Evolutionary conservation across 1,139 yeast species (phyloP).

Genomic region (Blastobotrys petasosporus): DNA sequence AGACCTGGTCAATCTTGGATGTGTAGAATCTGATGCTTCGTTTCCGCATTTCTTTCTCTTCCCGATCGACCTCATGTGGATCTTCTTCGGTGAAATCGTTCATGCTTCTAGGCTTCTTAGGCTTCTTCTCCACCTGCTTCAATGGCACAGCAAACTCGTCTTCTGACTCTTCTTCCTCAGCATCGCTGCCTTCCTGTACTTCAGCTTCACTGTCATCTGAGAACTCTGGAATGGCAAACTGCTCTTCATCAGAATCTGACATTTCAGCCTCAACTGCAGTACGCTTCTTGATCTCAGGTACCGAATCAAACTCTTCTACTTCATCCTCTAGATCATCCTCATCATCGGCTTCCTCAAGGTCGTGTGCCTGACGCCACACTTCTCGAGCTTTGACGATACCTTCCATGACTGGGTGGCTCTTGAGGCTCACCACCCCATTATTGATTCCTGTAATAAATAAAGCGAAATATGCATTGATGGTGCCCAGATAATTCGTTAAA

Average conservation of each 20-base stretch:
- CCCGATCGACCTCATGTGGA: conserved; percentile 72
- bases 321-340: conserved; percentile 23
- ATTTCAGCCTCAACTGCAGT: conserved; percentile 13
- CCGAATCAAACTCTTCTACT: conserved; percentile 26
- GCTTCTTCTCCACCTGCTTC: conserved; percentile 42
- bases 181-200: conserved; percentile 13
- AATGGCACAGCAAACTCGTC: conserved; percentile 48
- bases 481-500: conserved; percentile 67
- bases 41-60: conserved; percentile 78
- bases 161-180: conserved; percentile 25
- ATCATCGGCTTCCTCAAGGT: conserved; percentile 17
- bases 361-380: conserved; percentile 58
- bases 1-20: conserved; percentile 77
- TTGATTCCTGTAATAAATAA: conserved; percentile 53
- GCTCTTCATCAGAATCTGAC: conserved; percentile 15
- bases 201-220: conserved; percentile 31
- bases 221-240: conserved; percentile 19
- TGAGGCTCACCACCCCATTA: conserved; percentile 54
- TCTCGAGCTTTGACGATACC: conserved; percentile 73
- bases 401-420: conserved; percentile 86
- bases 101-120: conserved; percentile 16
- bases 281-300: conserved; percentile 22
- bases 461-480: conserved; percentile 71
- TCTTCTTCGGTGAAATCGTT: conserved; percentile 57
- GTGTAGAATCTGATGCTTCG: conserved; percentile 91